A percentile compares a stretch with the other conserved stretches of the same genome.
Evolutionary conservation across 352 stramenopile genomes (phyloP).

Genomic region (Phytophthora capsici): DNA sequence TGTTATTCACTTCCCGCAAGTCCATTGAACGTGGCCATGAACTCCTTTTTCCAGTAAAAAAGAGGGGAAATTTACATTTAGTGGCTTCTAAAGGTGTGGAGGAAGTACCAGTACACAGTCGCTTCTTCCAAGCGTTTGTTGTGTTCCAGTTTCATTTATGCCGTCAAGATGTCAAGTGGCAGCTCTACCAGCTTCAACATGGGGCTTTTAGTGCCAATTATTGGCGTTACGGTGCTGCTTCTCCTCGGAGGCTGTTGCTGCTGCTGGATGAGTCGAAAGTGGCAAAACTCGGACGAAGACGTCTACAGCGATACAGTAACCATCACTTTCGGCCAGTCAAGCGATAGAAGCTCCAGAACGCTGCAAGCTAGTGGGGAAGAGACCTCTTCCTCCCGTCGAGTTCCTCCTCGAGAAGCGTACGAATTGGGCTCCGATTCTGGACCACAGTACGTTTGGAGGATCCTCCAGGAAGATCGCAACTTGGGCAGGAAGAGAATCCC

Average conservation of each 20-base stretch:
- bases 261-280: conserved; percentile 31
- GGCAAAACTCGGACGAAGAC: conserved; percentile 14
- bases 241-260: conserved; percentile 28
- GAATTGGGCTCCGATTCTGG: conserved; percentile 25
- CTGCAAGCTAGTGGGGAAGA: conserved; percentile 13
- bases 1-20: too few relatives aligned
- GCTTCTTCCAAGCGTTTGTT: too few relatives aligned
- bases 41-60: conserved; percentile 7
- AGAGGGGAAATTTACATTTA: conserved; percentile 12
- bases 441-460: conserved; percentile 12
- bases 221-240: conserved; percentile 19
- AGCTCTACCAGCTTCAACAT: conserved; percentile 17
- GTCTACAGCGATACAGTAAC: conserved; percentile 8
- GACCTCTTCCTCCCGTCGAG: not conserved
- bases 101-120: too few relatives aligned
- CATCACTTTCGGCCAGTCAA: not conserved
- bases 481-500: conserved; percentile 28
- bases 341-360: conserved; percentile 2
- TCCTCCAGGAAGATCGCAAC: conserved; percentile 24
- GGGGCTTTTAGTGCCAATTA: conserved; percentile 27
- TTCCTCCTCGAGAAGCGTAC: conserved; percentile 22
- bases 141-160: conserved; percentile 6
- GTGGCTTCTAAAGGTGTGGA: conserved; percentile 10
- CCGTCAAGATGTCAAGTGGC: conserved; percentile 3
- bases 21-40: not conserved